Evolutionary conservation across 768 basidiomycete genomes (phyloP).

Genomic region (Trametes villosa): DNA sequence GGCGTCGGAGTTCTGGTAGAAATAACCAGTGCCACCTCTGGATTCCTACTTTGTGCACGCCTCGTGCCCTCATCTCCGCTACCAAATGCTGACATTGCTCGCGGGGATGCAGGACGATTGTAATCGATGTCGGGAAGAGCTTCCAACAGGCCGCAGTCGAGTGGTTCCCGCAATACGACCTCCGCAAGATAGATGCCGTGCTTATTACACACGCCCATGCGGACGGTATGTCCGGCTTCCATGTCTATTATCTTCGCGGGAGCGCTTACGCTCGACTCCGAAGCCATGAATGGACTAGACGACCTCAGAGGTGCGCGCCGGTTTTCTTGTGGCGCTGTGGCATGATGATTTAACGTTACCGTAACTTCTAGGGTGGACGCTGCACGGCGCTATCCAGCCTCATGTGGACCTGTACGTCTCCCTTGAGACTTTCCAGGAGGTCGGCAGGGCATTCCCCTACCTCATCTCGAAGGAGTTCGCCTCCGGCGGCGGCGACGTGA

Average conservation of each 20-base stretch:
- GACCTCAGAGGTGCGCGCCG: conserved; percentile 73
- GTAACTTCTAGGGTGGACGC: conserved; percentile 68
- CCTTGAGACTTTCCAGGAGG: conserved; percentile 62
- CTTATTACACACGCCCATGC: conserved; percentile 90
- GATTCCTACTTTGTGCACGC: no score
- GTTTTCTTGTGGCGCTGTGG: neutral
- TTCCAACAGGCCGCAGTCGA: conserved; percentile 63
- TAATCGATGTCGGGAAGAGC: conserved; percentile 87
- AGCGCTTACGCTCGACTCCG: neutral
- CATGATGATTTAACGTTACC: neutral
- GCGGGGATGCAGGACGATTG: conserved; percentile 57
- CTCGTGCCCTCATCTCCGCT: no score
- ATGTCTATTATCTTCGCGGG: conserved; percentile 1
- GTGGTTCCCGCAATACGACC: conserved; percentile 71
- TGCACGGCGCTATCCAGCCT: conserved; percentile 63
- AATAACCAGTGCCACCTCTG: no score
- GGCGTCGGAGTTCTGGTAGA: no score
- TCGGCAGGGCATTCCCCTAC: conserved; percentile 80
- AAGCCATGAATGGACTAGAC: conserved; percentile 89
- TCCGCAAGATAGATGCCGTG: conserved; percentile 74
- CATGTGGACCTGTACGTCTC: conserved; percentile 80
- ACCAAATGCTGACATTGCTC: neutral
- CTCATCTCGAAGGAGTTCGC: conserved; percentile 75
- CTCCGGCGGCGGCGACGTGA: conserved; percentile 79
- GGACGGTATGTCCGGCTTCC: conserved; percentile 52